Base-by-base conservation (phyloP, 106 monocot species). In the Allium fistulosum region DNA sequence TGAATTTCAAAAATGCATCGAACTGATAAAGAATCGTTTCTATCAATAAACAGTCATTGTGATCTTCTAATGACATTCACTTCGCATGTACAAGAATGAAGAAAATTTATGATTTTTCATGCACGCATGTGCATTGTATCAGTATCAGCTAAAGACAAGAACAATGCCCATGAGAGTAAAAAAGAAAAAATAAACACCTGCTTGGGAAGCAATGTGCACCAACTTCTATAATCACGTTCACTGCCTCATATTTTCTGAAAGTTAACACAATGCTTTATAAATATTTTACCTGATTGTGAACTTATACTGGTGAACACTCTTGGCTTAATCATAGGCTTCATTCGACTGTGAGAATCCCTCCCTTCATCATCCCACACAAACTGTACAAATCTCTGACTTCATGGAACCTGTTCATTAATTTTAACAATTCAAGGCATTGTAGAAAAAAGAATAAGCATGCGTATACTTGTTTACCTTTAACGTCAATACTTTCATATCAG, bases 211-310 rank as follows among this genome's bases (percentile, higher is more conserved):
- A 99, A 76, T 56, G 87, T 81, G 62, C 99, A 99, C 69, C 78
- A 71, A 61, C 72, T 71, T 63, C 27, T 69, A 51, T 17, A 76
- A 62, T 92, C 92, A 58, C 55, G 82, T 66, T 99, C 99, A 57
- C 93, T 99, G 67, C 84, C 93, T 93, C 99, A 99, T 11, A 99
- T 87, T 69, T 87, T 90, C 50, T 74, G 84, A 71, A 99, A 99
- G 71, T 93, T 93, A 46, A 99, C 81, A 72, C 17, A 75, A 61
- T 93, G 82, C 57, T 77, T 93, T 26, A 83, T 72, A 26, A 85
- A 90, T 78, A 80, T 84, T 65, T 58, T 75, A 49, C 73, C 80
- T 58, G 80, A 53, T 18, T 60, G 68, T 69, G 77, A 76, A 70
- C 78, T 63, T 37, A 51, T 57, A 45, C 75, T 72, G 50, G 49